phyloP scores from a whole-genome alignment of 73 alveolate genomes.

The Paramecium sexaurelia region DNA sequence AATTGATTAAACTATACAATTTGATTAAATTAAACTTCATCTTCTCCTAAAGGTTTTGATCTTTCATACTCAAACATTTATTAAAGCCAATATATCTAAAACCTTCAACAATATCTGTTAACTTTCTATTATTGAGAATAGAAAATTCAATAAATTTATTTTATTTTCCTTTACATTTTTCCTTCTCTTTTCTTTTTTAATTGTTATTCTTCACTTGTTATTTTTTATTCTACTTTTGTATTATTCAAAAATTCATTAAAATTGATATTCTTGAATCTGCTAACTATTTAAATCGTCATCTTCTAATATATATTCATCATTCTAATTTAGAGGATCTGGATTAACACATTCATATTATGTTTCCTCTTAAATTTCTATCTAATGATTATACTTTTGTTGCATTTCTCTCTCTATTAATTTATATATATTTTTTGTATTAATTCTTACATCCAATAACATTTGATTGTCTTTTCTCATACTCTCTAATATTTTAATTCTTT shows the following conservation, averaged over 20 bases:
- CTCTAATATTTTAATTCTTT: too few species aligned
- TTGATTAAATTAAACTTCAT: slow-evolving; percentile 57
- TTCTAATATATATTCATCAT: not conserved
- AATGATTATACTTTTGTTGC: too few species aligned
- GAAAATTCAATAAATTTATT: slow-evolving; percentile 28
- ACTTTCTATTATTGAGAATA: not conserved
- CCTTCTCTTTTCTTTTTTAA: slow-evolving; percentile 42
- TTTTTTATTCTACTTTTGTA: slow-evolving; percentile 14
- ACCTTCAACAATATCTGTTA: slow-evolving; percentile 46
- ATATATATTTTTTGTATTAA: too few species aligned
- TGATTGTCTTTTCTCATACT: too few species aligned
- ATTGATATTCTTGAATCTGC: slow-evolving; percentile 54
- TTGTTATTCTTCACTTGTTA: not conserved
- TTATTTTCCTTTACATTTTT: not conserved
- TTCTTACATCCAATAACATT: too few species aligned
- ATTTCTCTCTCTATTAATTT: too few species aligned
- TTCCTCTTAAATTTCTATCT: too few species aligned
- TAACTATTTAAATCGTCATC: slow-evolving; percentile 21
- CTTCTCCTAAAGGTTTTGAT: slow-evolving; percentile 65
- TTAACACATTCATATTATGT: too few species aligned
- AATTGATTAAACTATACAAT: too few species aligned
- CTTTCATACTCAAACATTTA: slow-evolving; percentile 67
- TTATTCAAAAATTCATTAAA: not conserved
- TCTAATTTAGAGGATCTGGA: too few species aligned
- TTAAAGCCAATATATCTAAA: slow-evolving; percentile 55